These are phyloP conservation scores for Exutisphaerella laricina DNA, from an alignment of 2,329 filamentous ascomycete genomes.

Conservation along the genomic window DNA sequence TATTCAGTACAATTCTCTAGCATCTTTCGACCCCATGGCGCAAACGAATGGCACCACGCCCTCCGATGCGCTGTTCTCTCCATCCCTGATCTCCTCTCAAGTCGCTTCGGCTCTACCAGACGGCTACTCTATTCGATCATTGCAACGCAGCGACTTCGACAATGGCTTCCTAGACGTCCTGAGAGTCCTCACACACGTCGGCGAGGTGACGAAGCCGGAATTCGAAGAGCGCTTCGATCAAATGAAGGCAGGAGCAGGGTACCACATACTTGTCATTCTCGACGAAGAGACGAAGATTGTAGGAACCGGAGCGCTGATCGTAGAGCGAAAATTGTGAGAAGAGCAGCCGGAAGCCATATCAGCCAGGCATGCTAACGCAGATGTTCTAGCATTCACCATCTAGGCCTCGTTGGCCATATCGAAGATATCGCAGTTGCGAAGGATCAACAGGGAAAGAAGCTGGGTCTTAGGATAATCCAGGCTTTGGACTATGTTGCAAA, in stretches of 20 bases:
- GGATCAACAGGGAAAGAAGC: slow-evolving; percentile 95
- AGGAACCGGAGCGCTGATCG: slow-evolving; percentile 83
- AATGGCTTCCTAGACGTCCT: slow-evolving; percentile 86
- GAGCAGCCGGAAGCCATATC: too few relatives aligned
- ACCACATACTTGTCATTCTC: slow-evolving; percentile 82
- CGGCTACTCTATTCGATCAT: slow-evolving; percentile 75
- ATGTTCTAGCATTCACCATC: slow-evolving; percentile 60
- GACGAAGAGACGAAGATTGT: slow-evolving; percentile 68
- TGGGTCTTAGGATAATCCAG: slow-evolving; percentile 88
- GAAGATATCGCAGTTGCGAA: slow-evolving; percentile 95
- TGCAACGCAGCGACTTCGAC: slow-evolving; percentile 71
- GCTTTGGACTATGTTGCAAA: slow-evolving; percentile 84
- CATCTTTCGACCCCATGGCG: too few relatives aligned
- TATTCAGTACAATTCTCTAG: too few relatives aligned
- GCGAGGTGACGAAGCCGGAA: slow-evolving; percentile 68
- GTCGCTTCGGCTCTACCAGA: slow-evolving; percentile 68
- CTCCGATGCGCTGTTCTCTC: slow-evolving; percentile 60
- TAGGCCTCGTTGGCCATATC: slow-evolving; percentile 86
- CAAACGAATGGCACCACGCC: slow-evolving; percentile 13
- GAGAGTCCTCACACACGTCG: slow-evolving; percentile 85
- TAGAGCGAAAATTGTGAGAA: slow-evolving; percentile 87
- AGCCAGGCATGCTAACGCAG: neutral
- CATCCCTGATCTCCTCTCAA: slow-evolving; percentile 68
- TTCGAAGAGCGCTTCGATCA: slow-evolving; percentile 79
- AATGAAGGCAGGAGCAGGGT: slow-evolving; percentile 62